Conservation (phyloP, 2,329 filamentous ascomycete species). For the Aspergillus cejpii region DNA sequence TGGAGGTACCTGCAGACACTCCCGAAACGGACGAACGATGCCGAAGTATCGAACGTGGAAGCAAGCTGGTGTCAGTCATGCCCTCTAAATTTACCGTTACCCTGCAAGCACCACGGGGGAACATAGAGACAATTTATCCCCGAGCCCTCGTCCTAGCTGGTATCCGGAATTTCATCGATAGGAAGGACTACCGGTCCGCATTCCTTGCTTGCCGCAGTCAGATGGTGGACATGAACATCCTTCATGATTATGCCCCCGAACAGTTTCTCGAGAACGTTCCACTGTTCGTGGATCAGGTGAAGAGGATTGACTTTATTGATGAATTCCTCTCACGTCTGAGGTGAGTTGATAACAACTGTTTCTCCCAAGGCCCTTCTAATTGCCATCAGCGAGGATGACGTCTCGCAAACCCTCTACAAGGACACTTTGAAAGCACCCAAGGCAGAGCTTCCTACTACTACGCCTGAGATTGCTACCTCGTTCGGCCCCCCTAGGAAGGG, state of each 20-base stretch:
- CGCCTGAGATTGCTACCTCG: conserved; percentile 19
- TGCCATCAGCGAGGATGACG: conserved; percentile 66
- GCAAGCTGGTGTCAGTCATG: conserved; percentile 78
- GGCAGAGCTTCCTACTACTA: conserved; percentile 21
- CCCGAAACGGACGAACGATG: conserved; percentile 89
- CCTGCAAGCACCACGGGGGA: conserved; percentile 91
- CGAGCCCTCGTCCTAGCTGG: conserved; percentile 86
- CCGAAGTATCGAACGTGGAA: conserved; percentile 83
- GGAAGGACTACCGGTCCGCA: conserved; percentile 72
- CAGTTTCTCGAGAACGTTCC: conserved; percentile 73
- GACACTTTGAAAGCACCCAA: conserved; percentile 60
- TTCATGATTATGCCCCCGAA: conserved; percentile 84
- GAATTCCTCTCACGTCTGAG: conserved; percentile 81
- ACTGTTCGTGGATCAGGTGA: conserved; percentile 76
- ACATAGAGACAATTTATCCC: conserved; percentile 90
- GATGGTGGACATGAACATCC: conserved; percentile 94
- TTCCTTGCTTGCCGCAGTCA: conserved; percentile 87
- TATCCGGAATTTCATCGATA: conserved; percentile 72
- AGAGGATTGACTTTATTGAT: conserved; percentile 75
- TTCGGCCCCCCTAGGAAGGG: conserved; percentile 20
- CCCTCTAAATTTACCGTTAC: conserved; percentile 79
- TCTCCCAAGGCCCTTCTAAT: conserved; percentile 24
- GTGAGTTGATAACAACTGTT: conserved; percentile 41
- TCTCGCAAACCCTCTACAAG: conserved; percentile 86
- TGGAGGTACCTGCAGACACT: conserved; percentile 78